Percentiles rank a stretch among this genome's conserved stretches.
phyloP scores from a whole-genome alignment of 352 stramenopile species.

The Nothophytophthora sp. region DNA sequence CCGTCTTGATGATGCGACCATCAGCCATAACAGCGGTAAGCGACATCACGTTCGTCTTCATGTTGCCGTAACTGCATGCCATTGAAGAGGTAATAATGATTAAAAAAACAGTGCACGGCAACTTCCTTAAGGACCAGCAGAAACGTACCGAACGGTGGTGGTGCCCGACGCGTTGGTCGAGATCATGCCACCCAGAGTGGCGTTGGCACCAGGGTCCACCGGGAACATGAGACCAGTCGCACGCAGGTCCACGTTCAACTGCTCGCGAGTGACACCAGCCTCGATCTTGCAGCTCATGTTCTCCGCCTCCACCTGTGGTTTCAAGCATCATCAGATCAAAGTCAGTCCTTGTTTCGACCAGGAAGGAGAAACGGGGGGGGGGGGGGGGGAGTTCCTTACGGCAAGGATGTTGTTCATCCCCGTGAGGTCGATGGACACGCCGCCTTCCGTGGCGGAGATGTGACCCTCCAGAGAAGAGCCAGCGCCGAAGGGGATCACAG shows the following conservation, averaged over 20 bases:
- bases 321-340: no score
- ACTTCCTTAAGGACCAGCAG: neutral
- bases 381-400: slow-evolving; percentile 11
- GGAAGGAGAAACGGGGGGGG: neutral
- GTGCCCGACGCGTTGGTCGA: slow-evolving; percentile 86
- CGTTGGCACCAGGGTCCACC: slow-evolving; percentile 95
- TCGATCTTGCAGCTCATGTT: slow-evolving; percentile 90
- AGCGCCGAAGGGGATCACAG: slow-evolving; percentile 95
- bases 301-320: slow-evolving; percentile 21
- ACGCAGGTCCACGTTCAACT: slow-evolving; percentile 85
- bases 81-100: no score
- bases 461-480: slow-evolving; percentile 95
- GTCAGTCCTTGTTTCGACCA: no score
- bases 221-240: slow-evolving; percentile 92
- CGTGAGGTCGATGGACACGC: slow-evolving; percentile 91
- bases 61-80: slow-evolving; percentile 86
- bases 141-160: slow-evolving; percentile 81
- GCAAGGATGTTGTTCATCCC: slow-evolving; percentile 71
- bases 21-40: slow-evolving; percentile 92
- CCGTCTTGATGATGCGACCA: slow-evolving; percentile 83
- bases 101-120: slow-evolving; percentile 6
- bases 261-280: slow-evolving; percentile 90
- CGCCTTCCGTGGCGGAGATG: slow-evolving; percentile 85
- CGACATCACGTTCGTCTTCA: slow-evolving; percentile 94
- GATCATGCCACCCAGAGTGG: slow-evolving; percentile 94